Conservation (phyloP, 2,329 filamentous ascomycete species). For the Iodosphaeria phyllophila region DNA sequence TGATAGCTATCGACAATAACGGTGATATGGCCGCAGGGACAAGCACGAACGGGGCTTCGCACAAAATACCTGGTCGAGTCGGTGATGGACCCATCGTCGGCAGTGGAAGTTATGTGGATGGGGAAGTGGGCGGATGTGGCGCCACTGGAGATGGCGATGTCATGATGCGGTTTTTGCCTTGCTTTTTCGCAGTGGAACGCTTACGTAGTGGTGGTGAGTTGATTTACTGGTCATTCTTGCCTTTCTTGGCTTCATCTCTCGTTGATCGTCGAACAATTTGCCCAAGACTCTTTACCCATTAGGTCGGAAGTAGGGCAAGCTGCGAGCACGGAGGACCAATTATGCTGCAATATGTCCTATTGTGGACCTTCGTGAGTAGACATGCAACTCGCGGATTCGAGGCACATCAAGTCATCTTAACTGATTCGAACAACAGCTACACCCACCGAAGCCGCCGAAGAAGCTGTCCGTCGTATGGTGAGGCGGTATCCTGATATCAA, state of each 20-base stretch:
- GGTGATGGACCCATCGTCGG: slow-evolving; percentile 36
- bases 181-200: slow-evolving; percentile 37
- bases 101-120: slow-evolving; percentile 34
- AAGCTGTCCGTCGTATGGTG: slow-evolving; percentile 29
- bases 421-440: too few relatives aligned
- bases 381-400: too few relatives aligned
- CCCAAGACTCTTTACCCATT: too few relatives aligned
- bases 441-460: slow-evolving; percentile 27
- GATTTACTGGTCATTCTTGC: too few relatives aligned
- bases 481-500: slow-evolving; percentile 23
- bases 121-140: slow-evolving; percentile 32
- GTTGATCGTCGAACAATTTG: too few relatives aligned
- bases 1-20: slow-evolving; percentile 23
- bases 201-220: slow-evolving; percentile 27
- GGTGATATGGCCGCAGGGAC: slow-evolving; percentile 34
- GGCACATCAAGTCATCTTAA: too few relatives aligned
- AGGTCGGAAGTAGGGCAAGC: too few relatives aligned
- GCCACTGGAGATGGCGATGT: slow-evolving; percentile 37
- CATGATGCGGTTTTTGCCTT: slow-evolving; percentile 38
- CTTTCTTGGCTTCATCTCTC: too few relatives aligned
- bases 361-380: too few relatives aligned
- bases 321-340: too few relatives aligned
- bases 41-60: slow-evolving; percentile 33
- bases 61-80: slow-evolving; percentile 35
- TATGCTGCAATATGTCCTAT: too few relatives aligned